phyloP scores from a whole-genome alignment of 805 yeast species.

The Teunomyces kruisii region DNA sequence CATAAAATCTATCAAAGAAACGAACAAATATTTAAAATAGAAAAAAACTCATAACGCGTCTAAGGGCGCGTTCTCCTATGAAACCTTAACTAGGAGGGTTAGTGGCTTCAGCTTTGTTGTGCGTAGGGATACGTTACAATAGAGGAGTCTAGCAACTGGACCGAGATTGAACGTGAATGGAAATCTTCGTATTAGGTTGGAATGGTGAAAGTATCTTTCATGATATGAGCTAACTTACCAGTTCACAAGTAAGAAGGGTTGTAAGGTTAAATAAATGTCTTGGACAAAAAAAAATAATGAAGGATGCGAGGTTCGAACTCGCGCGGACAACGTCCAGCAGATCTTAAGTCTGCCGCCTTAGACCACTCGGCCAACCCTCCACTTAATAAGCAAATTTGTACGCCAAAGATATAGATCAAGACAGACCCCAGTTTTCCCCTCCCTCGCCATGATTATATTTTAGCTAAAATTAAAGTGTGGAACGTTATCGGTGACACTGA shows the following conservation, averaged over 20 bases:
- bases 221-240: too few species aligned
- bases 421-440: neutral
- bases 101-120: too few species aligned
- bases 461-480: too few species aligned
- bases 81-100: neutral
- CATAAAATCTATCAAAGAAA: neutral
- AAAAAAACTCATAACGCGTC: slow-evolving; percentile 2
- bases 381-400: neutral
- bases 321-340: slow-evolving; percentile 48
- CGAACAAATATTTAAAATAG: neutral
- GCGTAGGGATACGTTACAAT: too few species aligned
- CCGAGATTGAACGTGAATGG: too few species aligned
- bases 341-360: slow-evolving; percentile 50
- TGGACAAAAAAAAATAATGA: slow-evolving; percentile 28
- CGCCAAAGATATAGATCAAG: too few species aligned
- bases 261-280: too few species aligned
- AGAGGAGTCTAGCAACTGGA: too few species aligned
- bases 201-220: too few species aligned
- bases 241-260: too few species aligned
- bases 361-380: slow-evolving; percentile 52
- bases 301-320: slow-evolving; percentile 50
- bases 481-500: slow-evolving; percentile 1
- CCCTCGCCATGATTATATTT: neutral
- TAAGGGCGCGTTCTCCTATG: slow-evolving; percentile 3
- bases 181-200: too few species aligned